phyloP scores from a whole-genome alignment of 768 basidiomycete species.

The Tricholoma flavovirens region DNA sequence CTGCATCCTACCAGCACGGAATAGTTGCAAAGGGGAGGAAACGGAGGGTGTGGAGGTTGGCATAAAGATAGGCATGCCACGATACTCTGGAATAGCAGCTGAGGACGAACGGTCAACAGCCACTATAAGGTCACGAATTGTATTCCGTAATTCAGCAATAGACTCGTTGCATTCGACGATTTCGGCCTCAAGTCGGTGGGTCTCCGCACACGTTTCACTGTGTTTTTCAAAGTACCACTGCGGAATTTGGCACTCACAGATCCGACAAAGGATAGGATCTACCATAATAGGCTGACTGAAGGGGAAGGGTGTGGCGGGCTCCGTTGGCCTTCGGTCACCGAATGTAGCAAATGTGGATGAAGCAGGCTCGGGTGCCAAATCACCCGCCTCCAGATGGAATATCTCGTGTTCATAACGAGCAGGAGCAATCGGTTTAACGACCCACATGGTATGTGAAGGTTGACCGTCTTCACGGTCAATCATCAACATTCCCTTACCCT shows the following conservation, averaged over 20 bases:
- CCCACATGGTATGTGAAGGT: constrained; percentile 98
- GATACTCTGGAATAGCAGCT: constrained; percentile 69
- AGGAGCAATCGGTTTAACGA: constrained; percentile 75
- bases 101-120: constrained; percentile 73
- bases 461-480: constrained; percentile 83
- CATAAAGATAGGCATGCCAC: constrained; percentile 78
- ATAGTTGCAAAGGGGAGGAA: constrained; percentile 71
- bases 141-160: constrained; percentile 78
- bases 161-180: constrained; percentile 92
- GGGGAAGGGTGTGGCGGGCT: constrained; percentile 66
- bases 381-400: constrained; percentile 50
- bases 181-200: constrained; percentile 93
- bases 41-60: constrained; percentile 68
- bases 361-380: constrained; percentile 37
- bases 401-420: constrained; percentile 64
- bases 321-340: constrained; percentile 29
- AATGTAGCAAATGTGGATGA: constrained; percentile 35
- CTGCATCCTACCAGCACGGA: constrained; percentile 74
- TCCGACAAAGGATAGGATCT: constrained; percentile 87
- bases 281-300: constrained; percentile 73
- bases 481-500: constrained; percentile 99
- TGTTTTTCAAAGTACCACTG: constrained; percentile 99
- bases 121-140: constrained; percentile 71
- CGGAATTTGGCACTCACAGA: constrained; percentile 94
- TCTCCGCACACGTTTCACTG: constrained; percentile 97